phyloP scores from a whole-genome alignment of 345 rosid species.

The Punica granatum region DNA sequence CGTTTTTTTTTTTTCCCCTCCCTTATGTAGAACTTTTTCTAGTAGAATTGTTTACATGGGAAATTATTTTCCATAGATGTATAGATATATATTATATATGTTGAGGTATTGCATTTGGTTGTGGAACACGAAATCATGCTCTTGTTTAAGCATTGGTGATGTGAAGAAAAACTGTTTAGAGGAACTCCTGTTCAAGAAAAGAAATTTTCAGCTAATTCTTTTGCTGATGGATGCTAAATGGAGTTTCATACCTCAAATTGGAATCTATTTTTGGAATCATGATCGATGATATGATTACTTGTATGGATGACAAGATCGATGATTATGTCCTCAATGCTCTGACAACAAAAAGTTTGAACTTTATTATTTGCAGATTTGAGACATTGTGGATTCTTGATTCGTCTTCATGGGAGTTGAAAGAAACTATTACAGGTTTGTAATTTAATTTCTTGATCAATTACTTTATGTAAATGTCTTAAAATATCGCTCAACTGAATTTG shows the following conservation, averaged over 20 bases:
- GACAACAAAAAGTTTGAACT: neutral
- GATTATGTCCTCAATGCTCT: neutral
- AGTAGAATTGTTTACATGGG: neutral
- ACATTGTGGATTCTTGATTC: constrained; percentile 66
- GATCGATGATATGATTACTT: too few species aligned
- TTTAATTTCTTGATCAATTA: constrained; percentile 2
- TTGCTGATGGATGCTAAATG: neutral
- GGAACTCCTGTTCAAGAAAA: neutral
- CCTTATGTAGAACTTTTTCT: neutral
- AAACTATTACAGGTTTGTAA: constrained; percentile 55
- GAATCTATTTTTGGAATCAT: neutral
- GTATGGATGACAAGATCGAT: neutral
- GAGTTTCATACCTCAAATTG: neutral
- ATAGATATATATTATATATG: too few species aligned
- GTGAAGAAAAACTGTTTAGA: neutral
- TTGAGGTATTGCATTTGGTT: neutral
- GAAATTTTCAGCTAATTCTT: neutral
- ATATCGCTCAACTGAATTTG: neutral
- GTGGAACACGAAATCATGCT: neutral
- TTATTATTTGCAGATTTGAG: constrained; percentile 54
- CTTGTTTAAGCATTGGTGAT: neutral
- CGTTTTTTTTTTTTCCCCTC: neutral
- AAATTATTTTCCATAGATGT: neutral
- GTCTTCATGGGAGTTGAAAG: constrained; percentile 58
- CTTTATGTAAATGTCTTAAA: neutral